Base-by-base conservation (phyloP, 495 filamentous ascomycete genomes). In the Rostrohypoxylon terebratum region DNA sequence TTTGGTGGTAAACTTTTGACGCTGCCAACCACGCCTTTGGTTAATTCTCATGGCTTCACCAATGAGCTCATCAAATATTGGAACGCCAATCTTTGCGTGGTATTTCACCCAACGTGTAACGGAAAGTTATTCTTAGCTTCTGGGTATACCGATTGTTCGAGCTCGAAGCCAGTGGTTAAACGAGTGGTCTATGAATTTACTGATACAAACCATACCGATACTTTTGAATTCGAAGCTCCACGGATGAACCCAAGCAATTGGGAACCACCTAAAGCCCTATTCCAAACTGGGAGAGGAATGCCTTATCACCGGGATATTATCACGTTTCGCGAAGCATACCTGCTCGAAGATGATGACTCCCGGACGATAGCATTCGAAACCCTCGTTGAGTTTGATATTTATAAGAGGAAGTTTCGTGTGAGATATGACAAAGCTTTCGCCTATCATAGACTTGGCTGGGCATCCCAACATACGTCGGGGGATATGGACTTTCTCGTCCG, bases 121-220 rank as follows among this genome's bases (percentile, higher is more conserved):
- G 59, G 50, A 11, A 75, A 61, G 0, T 42, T 75, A 16, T 75
- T 73, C 36, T 36, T 78, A 9, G 72, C 74, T 47, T 73, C 74
- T 21, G 61, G 28, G 1, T 68, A 65, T 50, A 47, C 20, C 5
- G 11, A 34, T n/a, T 0, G 2, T 8, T 23, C 13, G 8, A 14
- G 55, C 18, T 25, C 59, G 4, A 31, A 42, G 4, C 4, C 33
- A 0, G 5, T 45, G n/a, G 23, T 63, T 6, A 74, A 59, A 28
- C 62, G 63, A 54, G 42, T 62, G 8, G 51, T 74, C 9, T 70
- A 74, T 20, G 71, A 74, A 47, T 74, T 70, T 31, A 45, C 47
- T 13, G 63, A 63, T 33, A 33, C 3, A 0, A 48, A 40, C 0
- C 62, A 74, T 6, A 25, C 40, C 10, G 16, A 63, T 6, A 67